Percentiles rank a stretch among this genome's conserved stretches.
Evolutionary conservation across 2,329 filamentous ascomycete species (phyloP).

Genomic region (Samsoniella hepiali): DNA sequence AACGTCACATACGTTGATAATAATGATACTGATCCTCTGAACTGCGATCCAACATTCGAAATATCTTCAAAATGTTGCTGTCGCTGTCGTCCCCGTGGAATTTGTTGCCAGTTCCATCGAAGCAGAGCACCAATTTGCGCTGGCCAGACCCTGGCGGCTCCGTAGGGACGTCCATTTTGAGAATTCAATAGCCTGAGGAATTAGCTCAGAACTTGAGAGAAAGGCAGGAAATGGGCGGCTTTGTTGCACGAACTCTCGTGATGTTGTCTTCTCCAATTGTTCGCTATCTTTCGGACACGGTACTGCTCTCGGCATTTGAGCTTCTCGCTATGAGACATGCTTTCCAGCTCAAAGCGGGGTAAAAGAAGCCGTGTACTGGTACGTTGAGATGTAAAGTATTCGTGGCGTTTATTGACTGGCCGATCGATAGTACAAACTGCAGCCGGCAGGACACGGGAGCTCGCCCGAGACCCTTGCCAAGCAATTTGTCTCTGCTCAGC

Average conservation of each 20-base stretch:
- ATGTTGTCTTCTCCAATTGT: background rate
- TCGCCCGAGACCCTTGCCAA: background rate
- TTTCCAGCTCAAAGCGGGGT: conserved; percentile 6
- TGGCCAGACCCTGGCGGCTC: conserved; percentile 18
- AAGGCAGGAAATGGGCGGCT: background rate
- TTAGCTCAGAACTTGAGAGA: background rate
- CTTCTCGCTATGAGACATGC: background rate
- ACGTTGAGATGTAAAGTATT: background rate
- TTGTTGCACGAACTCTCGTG: background rate
- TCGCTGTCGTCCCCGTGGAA: conserved; percentile 61
- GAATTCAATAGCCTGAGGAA: too few species aligned
- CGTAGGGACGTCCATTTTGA: conserved; percentile 15
- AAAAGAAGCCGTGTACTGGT: background rate
- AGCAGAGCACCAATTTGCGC: conserved; percentile 56
- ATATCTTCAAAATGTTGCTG: conserved; percentile 68
- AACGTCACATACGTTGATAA: conserved; percentile 53
- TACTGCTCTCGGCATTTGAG: conserved; percentile 5
- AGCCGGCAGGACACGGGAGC: background rate
- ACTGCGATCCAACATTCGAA: conserved; percentile 64
- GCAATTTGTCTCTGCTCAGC: background rate
- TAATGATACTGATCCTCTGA: conserved; percentile 61
- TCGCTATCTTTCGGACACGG: background rate
- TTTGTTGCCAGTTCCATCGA: conserved; percentile 63
- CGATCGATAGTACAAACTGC: background rate
- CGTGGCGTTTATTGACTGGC: background rate